Percentiles rank a stretch among this genome's conserved stretches.
phyloP scores from a whole-genome alignment of 2,329 filamentous ascomycete species.

The Neopestalotiopsis rosae region DNA sequence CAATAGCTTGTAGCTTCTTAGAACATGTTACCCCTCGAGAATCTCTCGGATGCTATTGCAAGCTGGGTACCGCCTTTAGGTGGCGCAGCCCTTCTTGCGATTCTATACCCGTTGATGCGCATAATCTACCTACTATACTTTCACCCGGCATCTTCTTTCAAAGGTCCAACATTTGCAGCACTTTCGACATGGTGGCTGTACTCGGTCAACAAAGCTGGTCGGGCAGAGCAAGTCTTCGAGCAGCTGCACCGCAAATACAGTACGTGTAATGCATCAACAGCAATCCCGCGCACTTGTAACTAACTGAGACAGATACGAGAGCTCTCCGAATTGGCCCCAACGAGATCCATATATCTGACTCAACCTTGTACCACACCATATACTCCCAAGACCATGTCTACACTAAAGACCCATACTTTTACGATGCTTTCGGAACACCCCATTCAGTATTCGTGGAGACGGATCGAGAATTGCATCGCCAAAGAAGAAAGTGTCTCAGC shows the following conservation, averaged over 20 bases:
- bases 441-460: background rate
- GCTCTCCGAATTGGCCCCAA: background rate
- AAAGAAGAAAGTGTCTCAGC: background rate
- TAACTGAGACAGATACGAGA: background rate
- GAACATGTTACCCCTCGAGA: background rate
- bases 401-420: background rate
- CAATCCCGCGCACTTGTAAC: background rate
- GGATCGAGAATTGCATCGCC: background rate
- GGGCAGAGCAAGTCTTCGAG: background rate
- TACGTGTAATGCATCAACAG: background rate
- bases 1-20: too few relatives aligned
- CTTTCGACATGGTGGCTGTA: background rate
- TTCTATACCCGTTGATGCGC: background rate
- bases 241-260: background rate
- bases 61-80: background rate
- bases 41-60: background rate
- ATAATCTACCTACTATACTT: background rate
- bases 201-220: background rate
- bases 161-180: background rate
- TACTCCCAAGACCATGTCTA: background rate
- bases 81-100: background rate
- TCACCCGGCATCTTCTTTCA: background rate
- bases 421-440: background rate
- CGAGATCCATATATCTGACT: background rate
- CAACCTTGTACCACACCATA: background rate